A percentile compares a stretch with the other conserved stretches of the same genome.
Evolutionary conservation across 2,329 filamentous ascomycete genomes (phyloP).

Genomic region (Monilinia fructicola): DNA sequence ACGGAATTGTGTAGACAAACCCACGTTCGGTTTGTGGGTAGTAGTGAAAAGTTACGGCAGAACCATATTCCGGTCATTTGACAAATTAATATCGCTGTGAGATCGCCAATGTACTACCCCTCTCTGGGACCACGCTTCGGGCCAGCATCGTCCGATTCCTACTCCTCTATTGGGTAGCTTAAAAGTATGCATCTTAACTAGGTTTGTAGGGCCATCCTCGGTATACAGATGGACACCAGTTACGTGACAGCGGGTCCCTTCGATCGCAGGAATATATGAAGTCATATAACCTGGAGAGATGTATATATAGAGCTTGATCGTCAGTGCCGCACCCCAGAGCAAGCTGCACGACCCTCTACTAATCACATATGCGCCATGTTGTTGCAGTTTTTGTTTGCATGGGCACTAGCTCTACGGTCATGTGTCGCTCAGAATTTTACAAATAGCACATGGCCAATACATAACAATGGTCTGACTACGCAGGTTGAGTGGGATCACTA

Average conservation of each 20-base stretch:
- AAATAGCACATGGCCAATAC: slow-evolving; percentile 19
- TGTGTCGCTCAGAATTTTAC: slow-evolving; percentile 19
- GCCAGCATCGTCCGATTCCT: slow-evolving; percentile 7
- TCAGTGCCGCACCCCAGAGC: not conserved
- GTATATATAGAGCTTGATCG: slow-evolving; percentile 11
- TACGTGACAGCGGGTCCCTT: slow-evolving; percentile 14
- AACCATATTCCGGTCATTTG: not conserved
- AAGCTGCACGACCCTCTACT: not conserved
- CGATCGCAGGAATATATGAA: not conserved
- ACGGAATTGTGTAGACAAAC: not conserved
- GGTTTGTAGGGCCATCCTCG: not conserved
- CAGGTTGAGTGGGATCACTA: slow-evolving; percentile 23
- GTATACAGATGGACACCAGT: not conserved
- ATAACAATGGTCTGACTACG: slow-evolving; percentile 22
- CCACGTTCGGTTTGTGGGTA: not conserved
- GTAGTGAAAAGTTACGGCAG: not conserved
- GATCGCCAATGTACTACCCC: slow-evolving; percentile 13
- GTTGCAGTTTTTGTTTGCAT: slow-evolving; percentile 12
- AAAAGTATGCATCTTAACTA: not conserved
- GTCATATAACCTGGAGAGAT: not conserved
- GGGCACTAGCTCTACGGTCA: slow-evolving; percentile 5
- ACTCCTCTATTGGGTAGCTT: slow-evolving; percentile 14
- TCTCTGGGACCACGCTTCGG: slow-evolving; percentile 14
- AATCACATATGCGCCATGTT: slow-evolving; percentile 7
- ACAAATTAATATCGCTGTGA: not conserved